Base-by-base conservation (phyloP, 2,329 filamentous ascomycete species). In the Penicillium psychrosexuale region DNA sequence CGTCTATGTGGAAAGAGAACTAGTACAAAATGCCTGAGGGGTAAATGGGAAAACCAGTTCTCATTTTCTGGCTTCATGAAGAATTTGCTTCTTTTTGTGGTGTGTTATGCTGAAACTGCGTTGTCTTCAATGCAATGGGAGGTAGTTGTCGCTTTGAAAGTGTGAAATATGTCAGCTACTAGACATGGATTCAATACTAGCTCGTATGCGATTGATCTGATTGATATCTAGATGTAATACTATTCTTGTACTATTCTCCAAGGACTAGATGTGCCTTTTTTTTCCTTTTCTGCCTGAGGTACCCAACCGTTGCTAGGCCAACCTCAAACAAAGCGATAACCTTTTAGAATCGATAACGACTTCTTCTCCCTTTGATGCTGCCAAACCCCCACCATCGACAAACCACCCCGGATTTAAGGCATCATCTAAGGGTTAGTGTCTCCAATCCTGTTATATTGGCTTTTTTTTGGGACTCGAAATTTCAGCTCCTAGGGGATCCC, bases 1-100 rank as follows among this genome's bases (percentile, higher is more conserved):
- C 60, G 6, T 61, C 60, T 6, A 62, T 62, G 30, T 61, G 60
- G 60, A 61, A 59, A 24, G 59, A 61, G 11, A 51, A 24, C 3
- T 57, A 54, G 37, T n/a, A 4, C 1, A 12, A 24, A 24, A 1
- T 0, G 8, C 2, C 6, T 3, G 12, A 7, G 4, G 12, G 8
- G 37, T 1, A 1, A 27, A n/a, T 40, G 15, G 22, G 2, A 11
- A 5, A 39, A 1, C 3, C 12, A 13, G 11, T 39, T 15, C 1
- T 13, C 12, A 37, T 37, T 12, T 38, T 9, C 9, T 19, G 5
- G 36, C 17, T 38, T 12, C 17, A 19, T 3, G 17, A 12, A 11
- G 36, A 12, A 3, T 38, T 12, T 19, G n/a, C 5, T 3, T 11
- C 3, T 12, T 11, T 34, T 34, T 7, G 30, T 33, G n/a, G n/a